Base-by-base conservation (phyloP, 2,329 filamentous ascomycete species). In the Magnaporthiopsis rhizophila region DNA sequence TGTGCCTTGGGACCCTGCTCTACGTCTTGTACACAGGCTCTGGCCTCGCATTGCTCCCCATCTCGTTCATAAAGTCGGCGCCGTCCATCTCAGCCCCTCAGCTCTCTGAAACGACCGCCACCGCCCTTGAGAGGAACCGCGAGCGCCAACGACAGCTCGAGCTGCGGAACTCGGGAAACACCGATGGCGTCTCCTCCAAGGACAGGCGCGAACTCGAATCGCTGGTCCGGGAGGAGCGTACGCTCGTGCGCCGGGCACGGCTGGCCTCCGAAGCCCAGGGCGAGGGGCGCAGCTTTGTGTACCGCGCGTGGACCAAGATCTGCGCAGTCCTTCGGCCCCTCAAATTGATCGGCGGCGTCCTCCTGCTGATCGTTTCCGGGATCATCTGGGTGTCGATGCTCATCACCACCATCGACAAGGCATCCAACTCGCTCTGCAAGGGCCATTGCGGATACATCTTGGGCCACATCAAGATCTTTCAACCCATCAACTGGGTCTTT, bases 401-500 rank as follows among this genome's bases (percentile, higher is more conserved):
- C 69, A 90, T 98, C 73, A 98, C 94, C 0, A 90, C 88, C 69
- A 92, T 98, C 72, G 95, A 99, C 83, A 98, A 98, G 79, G 91
- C 92, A 50, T 93, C 90, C 75, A 97, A 98, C 79, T 97, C 93
- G 3, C 80, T 96, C 67, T 99, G 95, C 84, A 94, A 95, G 75
- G 81, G 87, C 65, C 88, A 86, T 70, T 99, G 95, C 74, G 95
- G 95, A 67, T 99, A 97, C 77, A 90, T 98, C 62, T 83, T 99
- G 5, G 92, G 88, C 58, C 83, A 81, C 72, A 90, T 96, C 74
- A 92, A 96, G 74, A 87, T 98, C 69, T 96, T 97, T 80, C 95
- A 99, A 74, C 95, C 95, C 1, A 81, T 97, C 72, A 98, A 99
- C 78, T 96, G 89, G 85, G 80, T 96, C 65, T 86, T 97, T 66